These are phyloP conservation scores for Salvia sclarea DNA, from an alignment of 305 asterid species.

Conservation along the genomic window DNA sequence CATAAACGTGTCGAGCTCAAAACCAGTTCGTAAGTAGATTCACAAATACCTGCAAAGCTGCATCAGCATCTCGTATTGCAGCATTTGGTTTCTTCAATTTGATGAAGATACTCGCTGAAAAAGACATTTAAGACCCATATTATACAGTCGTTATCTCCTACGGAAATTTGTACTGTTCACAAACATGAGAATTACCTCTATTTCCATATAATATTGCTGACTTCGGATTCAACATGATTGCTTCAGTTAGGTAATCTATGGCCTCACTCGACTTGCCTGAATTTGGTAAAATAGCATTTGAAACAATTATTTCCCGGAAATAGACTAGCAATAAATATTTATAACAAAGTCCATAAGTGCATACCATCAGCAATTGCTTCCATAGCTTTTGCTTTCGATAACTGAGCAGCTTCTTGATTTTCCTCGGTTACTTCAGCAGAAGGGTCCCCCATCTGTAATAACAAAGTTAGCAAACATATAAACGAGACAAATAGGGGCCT, in stretches of 20 bases:
- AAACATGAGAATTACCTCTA: constrained; percentile 53
- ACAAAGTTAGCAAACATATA: constrained; percentile 6
- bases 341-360: constrained; percentile 7
- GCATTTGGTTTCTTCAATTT: constrained; percentile 87
- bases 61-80: constrained; percentile 83
- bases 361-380: constrained; percentile 64
- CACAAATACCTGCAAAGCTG: constrained; percentile 68
- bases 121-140: constrained; percentile 25
- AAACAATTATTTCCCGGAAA: constrained; percentile 13
- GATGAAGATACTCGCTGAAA: constrained; percentile 59
- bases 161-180: constrained; percentile 18
- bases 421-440: constrained; percentile 66
- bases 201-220: constrained; percentile 69
- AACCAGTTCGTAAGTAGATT: constrained; percentile 13
- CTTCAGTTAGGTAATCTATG: constrained; percentile 58
- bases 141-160: background rate
- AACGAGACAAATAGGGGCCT: background rate
- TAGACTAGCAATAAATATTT: background rate
- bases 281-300: constrained; percentile 17
- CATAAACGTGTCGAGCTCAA: constrained; percentile 11
- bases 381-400: constrained; percentile 59
- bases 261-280: constrained; percentile 68
- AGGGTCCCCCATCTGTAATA: constrained; percentile 80
- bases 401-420: constrained; percentile 60
- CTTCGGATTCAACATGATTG: constrained; percentile 67